Percentiles rank a stretch among this genome's conserved stretches.
These are phyloP conservation scores for Phytophthora sp. DNA, from an alignment of 352 stramenopile species.

Conservation along the genomic window DNA sequence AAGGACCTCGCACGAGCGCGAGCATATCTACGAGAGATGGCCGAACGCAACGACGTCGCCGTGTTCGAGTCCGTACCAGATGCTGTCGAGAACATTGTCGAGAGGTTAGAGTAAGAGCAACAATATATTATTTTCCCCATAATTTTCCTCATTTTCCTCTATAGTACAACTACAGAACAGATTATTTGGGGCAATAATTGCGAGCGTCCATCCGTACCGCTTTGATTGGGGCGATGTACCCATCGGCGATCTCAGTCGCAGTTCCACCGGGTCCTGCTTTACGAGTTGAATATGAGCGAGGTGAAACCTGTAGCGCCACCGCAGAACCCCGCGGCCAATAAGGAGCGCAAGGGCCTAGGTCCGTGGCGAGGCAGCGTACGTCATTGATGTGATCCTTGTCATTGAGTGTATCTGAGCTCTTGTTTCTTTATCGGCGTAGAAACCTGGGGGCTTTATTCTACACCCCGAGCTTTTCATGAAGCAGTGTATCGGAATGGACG, in stretches of 20 bases:
- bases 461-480: slow-evolving; percentile 32
- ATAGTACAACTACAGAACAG: too few relatives aligned
- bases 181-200: too few relatives aligned
- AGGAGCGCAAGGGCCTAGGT: slow-evolving; percentile 19
- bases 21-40: slow-evolving; percentile 87
- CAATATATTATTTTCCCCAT: slow-evolving; percentile 25
- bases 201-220: slow-evolving; percentile 4
- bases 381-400: background rate
- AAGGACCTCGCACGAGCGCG: slow-evolving; percentile 83
- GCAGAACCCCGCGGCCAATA: background rate
- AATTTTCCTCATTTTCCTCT: too few relatives aligned
- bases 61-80: slow-evolving; percentile 72
- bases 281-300: slow-evolving; percentile 16
- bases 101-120: slow-evolving; percentile 49
- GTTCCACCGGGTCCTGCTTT: slow-evolving; percentile 11
- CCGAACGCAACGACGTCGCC: slow-evolving; percentile 76
- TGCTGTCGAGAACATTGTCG: slow-evolving; percentile 70
- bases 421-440: slow-evolving; percentile 13
- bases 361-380: slow-evolving; percentile 31
- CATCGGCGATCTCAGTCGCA: slow-evolving; percentile 17
- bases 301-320: background rate
- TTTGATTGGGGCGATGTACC: slow-evolving; percentile 25
- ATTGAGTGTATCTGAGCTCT: background rate
- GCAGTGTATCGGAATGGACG: slow-evolving; percentile 25
- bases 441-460: slow-evolving; percentile 33